A percentile compares a stretch with the other conserved stretches of the same genome.
Evolutionary conservation across 306 rosid genomes (phyloP).

Genomic region (Pyrus bretschneideri): DNA sequence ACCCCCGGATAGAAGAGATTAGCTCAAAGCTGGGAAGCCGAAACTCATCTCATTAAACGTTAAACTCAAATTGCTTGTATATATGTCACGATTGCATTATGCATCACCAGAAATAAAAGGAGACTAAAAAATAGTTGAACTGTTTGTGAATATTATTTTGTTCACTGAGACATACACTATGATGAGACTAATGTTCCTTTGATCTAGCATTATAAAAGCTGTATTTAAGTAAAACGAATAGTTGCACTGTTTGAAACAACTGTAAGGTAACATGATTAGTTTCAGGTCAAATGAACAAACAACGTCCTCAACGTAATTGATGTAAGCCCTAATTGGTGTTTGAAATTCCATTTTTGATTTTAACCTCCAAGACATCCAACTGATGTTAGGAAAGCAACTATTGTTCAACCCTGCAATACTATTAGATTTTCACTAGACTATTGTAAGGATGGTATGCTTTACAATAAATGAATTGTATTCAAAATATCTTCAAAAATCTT

Average conservation of each 20-base stretch:
- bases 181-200: neutral
- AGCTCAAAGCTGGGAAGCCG: neutral
- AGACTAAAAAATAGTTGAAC: too few species aligned
- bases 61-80: neutral
- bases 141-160: too few species aligned
- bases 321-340: neutral
- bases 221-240: neutral
- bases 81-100: neutral
- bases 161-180: neutral
- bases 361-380: neutral
- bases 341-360: neutral
- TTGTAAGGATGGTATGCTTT: neutral
- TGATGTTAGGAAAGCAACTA: neutral
- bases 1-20: slow-evolving; percentile 19
- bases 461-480: neutral
- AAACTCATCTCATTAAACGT: neutral
- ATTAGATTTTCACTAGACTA: neutral
- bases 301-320: neutral
- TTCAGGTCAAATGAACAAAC: neutral
- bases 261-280: neutral
- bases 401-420: neutral
- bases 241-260: neutral
- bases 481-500: neutral
- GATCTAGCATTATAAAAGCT: neutral
- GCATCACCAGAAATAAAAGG: neutral